phyloP scores from a whole-genome alignment of 352 stramenopile genomes.

The Elongisporangium senticosum region DNA sequence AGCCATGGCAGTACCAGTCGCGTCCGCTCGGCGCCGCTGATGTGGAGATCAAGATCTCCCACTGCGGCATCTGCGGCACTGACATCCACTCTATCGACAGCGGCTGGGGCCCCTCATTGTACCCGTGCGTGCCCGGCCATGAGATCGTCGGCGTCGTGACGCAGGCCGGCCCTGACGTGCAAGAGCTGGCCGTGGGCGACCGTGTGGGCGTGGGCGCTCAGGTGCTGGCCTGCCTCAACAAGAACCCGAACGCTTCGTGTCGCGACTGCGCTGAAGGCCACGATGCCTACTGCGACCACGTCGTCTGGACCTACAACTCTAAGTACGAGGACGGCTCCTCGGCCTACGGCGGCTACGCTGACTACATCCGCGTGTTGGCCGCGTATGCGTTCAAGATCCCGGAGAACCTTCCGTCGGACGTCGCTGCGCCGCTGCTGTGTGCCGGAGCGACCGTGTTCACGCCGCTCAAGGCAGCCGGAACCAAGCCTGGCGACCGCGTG shows the following conservation, averaged over 20 bases:
- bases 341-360: slow-evolving; percentile 59
- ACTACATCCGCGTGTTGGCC: slow-evolving; percentile 56
- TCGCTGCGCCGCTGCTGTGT: slow-evolving; percentile 68
- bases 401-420: slow-evolving; percentile 46
- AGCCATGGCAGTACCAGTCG: slow-evolving; percentile 38
- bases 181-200: slow-evolving; percentile 63
- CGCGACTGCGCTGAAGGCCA: slow-evolving; percentile 40
- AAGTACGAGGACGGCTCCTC: slow-evolving; percentile 34
- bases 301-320: slow-evolving; percentile 46
- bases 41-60: slow-evolving; percentile 57
- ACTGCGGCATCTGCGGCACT: slow-evolving; percentile 54
- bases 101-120: slow-evolving; percentile 34
- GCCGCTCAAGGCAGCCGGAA: slow-evolving; percentile 47
- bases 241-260: slow-evolving; percentile 47
- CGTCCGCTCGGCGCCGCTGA: slow-evolving; percentile 37
- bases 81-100: slow-evolving; percentile 49
- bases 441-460: slow-evolving; percentile 81
- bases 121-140: slow-evolving; percentile 42
- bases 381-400: slow-evolving; percentile 75
- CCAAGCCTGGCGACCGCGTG: slow-evolving; percentile 45
- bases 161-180: slow-evolving; percentile 32
- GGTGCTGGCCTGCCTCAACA: slow-evolving; percentile 56
- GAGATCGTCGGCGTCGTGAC: slow-evolving; percentile 55
- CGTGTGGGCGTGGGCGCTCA: slow-evolving; percentile 73
- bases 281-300: slow-evolving; percentile 56